These are phyloP conservation scores for Lodderomyces margitis DNA, from an alignment of 1,139 yeast species.

Conservation along the genomic window DNA sequence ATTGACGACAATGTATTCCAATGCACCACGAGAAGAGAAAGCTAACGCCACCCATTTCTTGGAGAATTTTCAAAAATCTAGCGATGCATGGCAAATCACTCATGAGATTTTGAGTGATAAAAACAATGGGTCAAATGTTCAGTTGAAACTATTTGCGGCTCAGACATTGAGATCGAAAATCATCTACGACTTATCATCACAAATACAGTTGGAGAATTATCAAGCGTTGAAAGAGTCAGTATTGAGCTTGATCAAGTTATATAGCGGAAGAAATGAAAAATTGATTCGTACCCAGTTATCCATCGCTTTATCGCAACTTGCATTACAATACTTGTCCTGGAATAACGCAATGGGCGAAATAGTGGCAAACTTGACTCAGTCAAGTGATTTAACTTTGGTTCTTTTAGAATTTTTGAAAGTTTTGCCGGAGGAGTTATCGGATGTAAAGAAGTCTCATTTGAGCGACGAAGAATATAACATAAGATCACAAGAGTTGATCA, in stretches of 20 bases:
- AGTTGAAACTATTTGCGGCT: constrained; percentile 77
- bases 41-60: constrained; percentile 63
- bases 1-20: constrained; percentile 59
- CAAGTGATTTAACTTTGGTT: constrained; percentile 16
- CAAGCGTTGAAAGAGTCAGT: constrained; percentile 61
- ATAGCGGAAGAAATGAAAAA: constrained; percentile 43
- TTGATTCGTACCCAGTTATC: constrained; percentile 77
- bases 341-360: constrained; percentile 67
- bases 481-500: constrained; percentile 62
- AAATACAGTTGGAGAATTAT: constrained; percentile 57
- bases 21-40: constrained; percentile 51
- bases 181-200: constrained; percentile 76
- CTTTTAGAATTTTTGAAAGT: constrained; percentile 76
- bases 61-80: constrained; percentile 79
- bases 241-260: constrained; percentile 51
- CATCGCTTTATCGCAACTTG: constrained; percentile 76
- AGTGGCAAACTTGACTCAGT: constrained; percentile 44
- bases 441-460: constrained; percentile 72
- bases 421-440: constrained; percentile 87
- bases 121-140: constrained; percentile 28
- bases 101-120: constrained; percentile 30
- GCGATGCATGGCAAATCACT: constrained; percentile 62
- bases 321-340: constrained; percentile 80
- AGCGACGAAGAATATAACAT: constrained; percentile 75
- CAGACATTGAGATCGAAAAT: constrained; percentile 86